Evolutionary conservation across 2,329 filamentous ascomycete species (phyloP).

Genomic region (Fusarium mexicanum): DNA sequence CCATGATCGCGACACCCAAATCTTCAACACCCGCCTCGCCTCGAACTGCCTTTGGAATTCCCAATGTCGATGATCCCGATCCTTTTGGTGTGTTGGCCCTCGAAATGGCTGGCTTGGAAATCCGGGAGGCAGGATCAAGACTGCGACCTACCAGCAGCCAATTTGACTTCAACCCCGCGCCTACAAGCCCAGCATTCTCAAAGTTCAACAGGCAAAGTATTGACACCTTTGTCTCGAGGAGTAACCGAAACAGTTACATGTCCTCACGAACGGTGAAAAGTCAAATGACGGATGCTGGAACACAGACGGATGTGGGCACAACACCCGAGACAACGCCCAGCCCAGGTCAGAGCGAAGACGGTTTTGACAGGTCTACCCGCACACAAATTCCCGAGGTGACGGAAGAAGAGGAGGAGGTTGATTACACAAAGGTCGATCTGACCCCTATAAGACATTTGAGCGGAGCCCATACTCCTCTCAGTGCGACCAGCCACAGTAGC

Average conservation of each 20-base stretch:
- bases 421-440: slow-evolving; percentile 68
- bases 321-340: slow-evolving; percentile 66
- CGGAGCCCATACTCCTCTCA: slow-evolving; percentile 37
- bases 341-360: slow-evolving; percentile 64
- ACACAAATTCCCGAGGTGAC: slow-evolving; percentile 50
- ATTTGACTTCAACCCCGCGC: slow-evolving; percentile 83
- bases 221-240: slow-evolving; percentile 68
- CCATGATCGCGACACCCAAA: slow-evolving; percentile 60
- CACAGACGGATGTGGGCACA: slow-evolving; percentile 66
- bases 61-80: slow-evolving; percentile 83
- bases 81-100: slow-evolving; percentile 90
- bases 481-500: slow-evolving; percentile 37
- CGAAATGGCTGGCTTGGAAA: slow-evolving; percentile 89
- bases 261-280: slow-evolving; percentile 74
- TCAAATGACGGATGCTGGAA: slow-evolving; percentile 75
- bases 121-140: slow-evolving; percentile 82
- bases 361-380: slow-evolving; percentile 53
- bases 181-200: slow-evolving; percentile 75
- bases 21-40: slow-evolving; percentile 49
- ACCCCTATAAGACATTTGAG: slow-evolving; percentile 59
- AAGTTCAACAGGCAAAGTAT: slow-evolving; percentile 72
- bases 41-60: slow-evolving; percentile 76
- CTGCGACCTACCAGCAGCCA: slow-evolving; percentile 78
- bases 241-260: slow-evolving; percentile 79
- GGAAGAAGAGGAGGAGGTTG: slow-evolving; percentile 64